Percentiles rank a stretch among this genome's conserved stretches.
Conservation (phyloP, 148 eudicot species). For the Chenopodium quinoa region DNA sequence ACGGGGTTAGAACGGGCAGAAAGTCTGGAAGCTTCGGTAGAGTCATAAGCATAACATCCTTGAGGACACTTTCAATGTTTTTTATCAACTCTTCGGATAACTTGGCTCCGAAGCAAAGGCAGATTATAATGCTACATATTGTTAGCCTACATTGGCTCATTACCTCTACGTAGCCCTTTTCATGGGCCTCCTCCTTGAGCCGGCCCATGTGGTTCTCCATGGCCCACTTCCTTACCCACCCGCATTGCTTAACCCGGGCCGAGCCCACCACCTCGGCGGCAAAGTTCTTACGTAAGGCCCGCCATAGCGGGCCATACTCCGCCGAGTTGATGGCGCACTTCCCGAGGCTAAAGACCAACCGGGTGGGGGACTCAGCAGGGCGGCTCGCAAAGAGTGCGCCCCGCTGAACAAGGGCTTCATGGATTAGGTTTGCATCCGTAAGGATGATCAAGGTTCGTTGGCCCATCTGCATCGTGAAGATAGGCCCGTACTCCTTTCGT, state of each 20-base stretch:
- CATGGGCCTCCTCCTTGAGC: conserved; percentile 37
- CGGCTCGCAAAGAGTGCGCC: conserved; percentile 75
- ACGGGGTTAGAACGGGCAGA: conserved; percentile 61
- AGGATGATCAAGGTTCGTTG: conserved; percentile 73
- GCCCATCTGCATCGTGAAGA: conserved; percentile 94
- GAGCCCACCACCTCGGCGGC: conserved; percentile 81
- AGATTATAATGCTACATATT: conserved; percentile 69
- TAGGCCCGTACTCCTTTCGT: conserved; percentile 73
- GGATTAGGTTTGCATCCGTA: conserved; percentile 76
- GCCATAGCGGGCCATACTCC: conserved; percentile 80
- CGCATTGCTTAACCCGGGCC: conserved; percentile 58
- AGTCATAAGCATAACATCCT: conserved; percentile 86
- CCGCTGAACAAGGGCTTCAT: conserved; percentile 75
- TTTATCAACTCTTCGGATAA: conserved; percentile 48
- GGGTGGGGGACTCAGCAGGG: conserved; percentile 80
- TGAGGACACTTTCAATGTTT: conserved; percentile 63
- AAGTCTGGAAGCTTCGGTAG: conserved; percentile 84
- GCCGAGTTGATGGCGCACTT: conserved; percentile 97
- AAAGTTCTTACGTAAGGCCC: conserved; percentile 68
- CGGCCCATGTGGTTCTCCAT: conserved; percentile 57
- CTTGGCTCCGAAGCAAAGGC: conserved; percentile 83
- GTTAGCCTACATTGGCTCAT: conserved; percentile 79
- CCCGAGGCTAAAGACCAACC: conserved; percentile 73
- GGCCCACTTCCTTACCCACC: conserved; percentile 92
- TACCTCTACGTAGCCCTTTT: conserved; percentile 64